Conservation (phyloP, 2,329 filamentous ascomycete genomes). For the Fusarium sp. region DNA sequence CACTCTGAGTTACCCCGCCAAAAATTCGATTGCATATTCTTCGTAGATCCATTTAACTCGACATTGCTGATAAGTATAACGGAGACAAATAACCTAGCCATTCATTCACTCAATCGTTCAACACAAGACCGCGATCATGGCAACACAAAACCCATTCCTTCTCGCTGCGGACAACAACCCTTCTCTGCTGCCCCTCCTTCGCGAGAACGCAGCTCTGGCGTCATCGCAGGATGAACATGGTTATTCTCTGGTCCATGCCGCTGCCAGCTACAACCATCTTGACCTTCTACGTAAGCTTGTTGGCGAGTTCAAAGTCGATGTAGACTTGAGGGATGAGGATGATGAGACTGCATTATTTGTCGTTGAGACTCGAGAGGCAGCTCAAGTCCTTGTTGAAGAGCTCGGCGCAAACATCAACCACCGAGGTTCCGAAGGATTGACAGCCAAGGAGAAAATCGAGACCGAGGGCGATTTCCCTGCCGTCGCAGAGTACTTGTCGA, state of each 20-base stretch:
- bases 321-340: constrained; percentile 90
- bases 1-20: constrained; percentile 37
- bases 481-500: constrained; percentile 38
- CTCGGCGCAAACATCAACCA: constrained; percentile 76
- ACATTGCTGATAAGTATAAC: not conserved
- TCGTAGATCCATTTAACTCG: not conserved
- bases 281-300: constrained; percentile 82
- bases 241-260: constrained; percentile 94
- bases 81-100: not conserved
- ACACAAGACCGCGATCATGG: constrained; percentile 15
- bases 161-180: constrained; percentile 86
- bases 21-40: constrained; percentile 17
- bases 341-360: constrained; percentile 95
- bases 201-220: constrained; percentile 80
- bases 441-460: constrained; percentile 81
- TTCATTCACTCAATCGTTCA: not conserved
- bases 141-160: constrained; percentile 71
- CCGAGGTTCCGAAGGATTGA: constrained; percentile 80
- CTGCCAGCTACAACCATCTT: constrained; percentile 90
- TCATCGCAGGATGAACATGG: constrained; percentile 87
- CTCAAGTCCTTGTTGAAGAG: constrained; percentile 84
- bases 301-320: constrained; percentile 79
- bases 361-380: constrained; percentile 84
- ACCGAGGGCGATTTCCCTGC: constrained; percentile 43
- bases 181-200: constrained; percentile 79